Evolutionary conservation across 768 basidiomycete species (phyloP).

Genomic region (Collybia sordida): DNA sequence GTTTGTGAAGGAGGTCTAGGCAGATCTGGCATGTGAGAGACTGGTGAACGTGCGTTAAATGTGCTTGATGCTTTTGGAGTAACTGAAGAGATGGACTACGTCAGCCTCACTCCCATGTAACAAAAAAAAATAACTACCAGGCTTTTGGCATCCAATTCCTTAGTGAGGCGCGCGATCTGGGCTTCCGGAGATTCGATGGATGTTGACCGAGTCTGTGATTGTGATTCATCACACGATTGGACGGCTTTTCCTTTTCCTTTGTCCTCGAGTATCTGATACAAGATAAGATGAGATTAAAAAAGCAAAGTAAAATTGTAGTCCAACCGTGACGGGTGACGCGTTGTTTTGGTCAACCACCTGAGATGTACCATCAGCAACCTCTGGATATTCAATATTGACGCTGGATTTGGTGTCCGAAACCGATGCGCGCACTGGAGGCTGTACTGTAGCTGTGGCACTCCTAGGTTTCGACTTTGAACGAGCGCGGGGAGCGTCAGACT

Average conservation of each 20-base stretch:
- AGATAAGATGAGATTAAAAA: not conserved
- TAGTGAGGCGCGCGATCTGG: conserved; percentile 39
- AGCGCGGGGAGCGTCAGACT: conserved; percentile 7
- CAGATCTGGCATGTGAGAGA: conserved; percentile 79
- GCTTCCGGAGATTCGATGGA: conserved; percentile 16
- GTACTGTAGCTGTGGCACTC: conserved; percentile 12
- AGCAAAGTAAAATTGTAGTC: conserved; percentile 6
- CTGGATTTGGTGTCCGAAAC: not conserved
- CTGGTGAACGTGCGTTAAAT: conserved; percentile 57
- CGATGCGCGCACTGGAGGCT: conserved; percentile 5
- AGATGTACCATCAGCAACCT: conserved; percentile 1
- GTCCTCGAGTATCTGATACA: conserved; percentile 23
- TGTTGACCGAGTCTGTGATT: conserved; percentile 4
- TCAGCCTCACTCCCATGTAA: not conserved
- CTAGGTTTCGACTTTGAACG: conserved; percentile 12
- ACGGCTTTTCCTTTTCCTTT: conserved; percentile 41
- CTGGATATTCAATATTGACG: not conserved
- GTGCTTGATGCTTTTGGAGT: conserved; percentile 50
- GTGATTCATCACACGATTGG: conserved; percentile 15
- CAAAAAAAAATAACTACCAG: conserved; percentile 27
- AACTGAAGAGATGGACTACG: conserved; percentile 30
- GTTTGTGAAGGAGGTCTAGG: conserved; percentile 69
- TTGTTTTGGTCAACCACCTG: conserved; percentile 2
- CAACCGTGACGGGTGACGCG: conserved; percentile 16
- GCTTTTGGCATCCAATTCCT: conserved; percentile 40